Evolutionary conservation across 345 rosid genomes (phyloP).

Genomic region (Erodium maritimum): DNA sequence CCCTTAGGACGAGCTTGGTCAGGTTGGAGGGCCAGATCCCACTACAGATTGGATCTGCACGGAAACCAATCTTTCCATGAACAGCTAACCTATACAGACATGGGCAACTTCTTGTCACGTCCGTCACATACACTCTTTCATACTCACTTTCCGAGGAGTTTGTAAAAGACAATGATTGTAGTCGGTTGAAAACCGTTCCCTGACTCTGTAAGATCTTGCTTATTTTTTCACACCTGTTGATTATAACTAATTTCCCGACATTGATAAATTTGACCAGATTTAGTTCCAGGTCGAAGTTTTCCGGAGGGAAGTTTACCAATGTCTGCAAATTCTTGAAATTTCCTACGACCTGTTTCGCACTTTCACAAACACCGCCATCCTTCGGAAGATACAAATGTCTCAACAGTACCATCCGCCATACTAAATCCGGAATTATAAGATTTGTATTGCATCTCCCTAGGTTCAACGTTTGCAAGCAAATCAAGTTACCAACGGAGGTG

Average conservation of each 20-base stretch:
- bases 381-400: neutral
- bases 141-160: too few species aligned
- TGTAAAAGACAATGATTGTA: too few species aligned
- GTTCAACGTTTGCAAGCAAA: neutral
- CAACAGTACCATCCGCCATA: conserved; percentile 5
- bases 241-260: neutral
- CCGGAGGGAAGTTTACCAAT: neutral
- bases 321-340: neutral
- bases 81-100: too few species aligned
- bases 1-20: too few species aligned
- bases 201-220: too few species aligned
- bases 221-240: too few species aligned
- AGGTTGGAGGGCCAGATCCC: too few species aligned
- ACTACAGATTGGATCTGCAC: too few species aligned
- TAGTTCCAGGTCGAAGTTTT: neutral
- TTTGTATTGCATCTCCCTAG: neutral
- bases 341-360: neutral
- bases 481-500: neutral
- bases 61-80: too few species aligned
- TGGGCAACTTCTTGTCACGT: too few species aligned
- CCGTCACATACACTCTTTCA: too few species aligned
- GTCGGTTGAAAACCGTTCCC: too few species aligned
- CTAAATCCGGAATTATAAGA: neutral
- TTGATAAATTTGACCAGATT: neutral
- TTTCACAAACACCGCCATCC: neutral